These are phyloP conservation scores for Trichomonas gallinae DNA, from an alignment of 208 protist genomes.

Conservation along the genomic window DNA sequence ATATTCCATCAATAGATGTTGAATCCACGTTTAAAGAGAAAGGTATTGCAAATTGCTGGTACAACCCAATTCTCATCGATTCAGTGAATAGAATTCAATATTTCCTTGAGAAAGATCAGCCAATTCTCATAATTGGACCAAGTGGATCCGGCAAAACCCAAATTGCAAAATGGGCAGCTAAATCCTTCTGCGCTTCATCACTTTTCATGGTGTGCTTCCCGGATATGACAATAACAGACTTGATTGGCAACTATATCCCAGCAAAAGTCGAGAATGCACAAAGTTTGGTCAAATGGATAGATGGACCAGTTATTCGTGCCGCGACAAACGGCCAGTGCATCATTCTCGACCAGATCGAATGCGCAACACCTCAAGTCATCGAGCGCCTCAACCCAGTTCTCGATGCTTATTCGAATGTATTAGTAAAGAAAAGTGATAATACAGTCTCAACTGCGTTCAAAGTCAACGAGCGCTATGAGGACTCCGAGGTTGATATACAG, in stretches of 20 bases:
- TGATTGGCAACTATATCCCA: background rate
- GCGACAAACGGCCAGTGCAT: background rate
- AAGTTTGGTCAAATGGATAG: background rate
- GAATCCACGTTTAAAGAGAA: too few relatives aligned
- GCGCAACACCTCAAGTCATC: background rate
- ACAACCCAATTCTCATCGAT: background rate
- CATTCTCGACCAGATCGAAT: background rate
- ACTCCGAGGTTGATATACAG: background rate
- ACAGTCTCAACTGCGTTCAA: background rate
- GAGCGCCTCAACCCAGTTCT: background rate
- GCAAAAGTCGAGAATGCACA: background rate
- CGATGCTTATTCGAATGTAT: background rate
- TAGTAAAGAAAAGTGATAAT: background rate
- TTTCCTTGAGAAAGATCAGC: background rate
- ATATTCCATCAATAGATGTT: background rate
- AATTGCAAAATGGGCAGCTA: background rate
- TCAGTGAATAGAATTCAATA: background rate
- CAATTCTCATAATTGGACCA: background rate
- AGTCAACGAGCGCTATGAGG: background rate
- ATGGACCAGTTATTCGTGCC: background rate
- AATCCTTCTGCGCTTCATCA: background rate
- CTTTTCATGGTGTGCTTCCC: background rate
- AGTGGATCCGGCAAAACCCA: background rate
- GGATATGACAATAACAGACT: background rate
- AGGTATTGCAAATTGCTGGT: background rate